Percentiles rank a stretch among this genome's conserved stretches.
These are phyloP conservation scores for Naganishia randhawae DNA, from an alignment of 768 basidiomycete species.

Conservation along the genomic window DNA sequence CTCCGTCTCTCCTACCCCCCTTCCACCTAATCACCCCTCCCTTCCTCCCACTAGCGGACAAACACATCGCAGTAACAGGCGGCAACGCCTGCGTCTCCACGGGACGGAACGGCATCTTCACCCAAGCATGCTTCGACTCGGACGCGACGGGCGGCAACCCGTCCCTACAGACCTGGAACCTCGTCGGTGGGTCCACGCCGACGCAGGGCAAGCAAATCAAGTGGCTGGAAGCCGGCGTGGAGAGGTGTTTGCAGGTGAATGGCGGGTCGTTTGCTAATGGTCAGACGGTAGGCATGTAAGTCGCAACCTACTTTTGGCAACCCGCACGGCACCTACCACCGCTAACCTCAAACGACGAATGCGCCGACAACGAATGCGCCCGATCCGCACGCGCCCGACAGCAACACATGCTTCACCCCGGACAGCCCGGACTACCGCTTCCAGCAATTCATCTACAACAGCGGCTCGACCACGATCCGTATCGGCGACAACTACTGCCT, in stretches of 20 bases:
- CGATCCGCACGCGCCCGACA: no score
- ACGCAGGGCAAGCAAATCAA: background rate
- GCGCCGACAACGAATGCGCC: no score
- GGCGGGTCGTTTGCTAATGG: background rate
- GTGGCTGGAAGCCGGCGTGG: conserved; percentile 13
- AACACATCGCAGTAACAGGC: background rate
- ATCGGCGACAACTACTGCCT: background rate
- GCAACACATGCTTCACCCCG: conserved; percentile 16
- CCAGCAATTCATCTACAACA: conserved; percentile 10
- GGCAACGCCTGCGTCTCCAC: conserved; percentile 14
- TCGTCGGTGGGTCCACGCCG: no score
- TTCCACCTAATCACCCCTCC: no score
- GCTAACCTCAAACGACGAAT: background rate
- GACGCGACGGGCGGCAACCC: conserved; percentile 5
- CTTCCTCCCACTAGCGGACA: background rate
- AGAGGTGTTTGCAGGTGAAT: conserved; percentile 18
- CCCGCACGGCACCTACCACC: background rate
- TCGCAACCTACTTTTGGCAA: background rate
- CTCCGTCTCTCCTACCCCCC: background rate
- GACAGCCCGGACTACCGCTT: background rate
- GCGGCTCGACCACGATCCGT: conserved; percentile 3
- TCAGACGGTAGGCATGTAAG: conserved; percentile 9
- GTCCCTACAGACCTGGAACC: background rate
- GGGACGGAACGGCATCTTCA: conserved; percentile 5
- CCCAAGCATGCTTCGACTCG: conserved; percentile 9